phyloP scores from a whole-genome alignment of 129 eudicot genomes.

The Saussurea involucrata region DNA sequence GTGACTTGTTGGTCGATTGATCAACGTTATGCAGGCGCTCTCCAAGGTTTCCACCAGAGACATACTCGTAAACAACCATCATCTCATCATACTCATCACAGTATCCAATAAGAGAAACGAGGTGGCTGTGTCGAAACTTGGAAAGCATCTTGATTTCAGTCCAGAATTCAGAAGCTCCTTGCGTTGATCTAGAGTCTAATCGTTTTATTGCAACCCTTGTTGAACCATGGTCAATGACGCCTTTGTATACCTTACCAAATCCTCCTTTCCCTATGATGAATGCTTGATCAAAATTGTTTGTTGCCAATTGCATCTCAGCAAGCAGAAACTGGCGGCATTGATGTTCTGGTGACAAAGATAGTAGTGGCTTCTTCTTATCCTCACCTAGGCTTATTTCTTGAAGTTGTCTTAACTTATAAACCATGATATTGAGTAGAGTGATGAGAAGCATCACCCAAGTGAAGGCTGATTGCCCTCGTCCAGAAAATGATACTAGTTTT shows the following conservation, averaged over 20 bases:
- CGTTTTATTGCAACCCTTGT: slow-evolving; percentile 27
- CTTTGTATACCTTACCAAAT: slow-evolving; percentile 30
- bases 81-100: slow-evolving; percentile 38
- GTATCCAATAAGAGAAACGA: slow-evolving; percentile 39
- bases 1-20: background rate
- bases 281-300: slow-evolving; percentile 20
- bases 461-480: slow-evolving; percentile 5
- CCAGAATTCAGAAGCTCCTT: slow-evolving; percentile 35
- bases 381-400: slow-evolving; percentile 14
- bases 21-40: slow-evolving; percentile 26
- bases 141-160: slow-evolving; percentile 41
- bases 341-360: background rate
- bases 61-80: slow-evolving; percentile 40
- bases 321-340: slow-evolving; percentile 19
- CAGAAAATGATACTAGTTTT: background rate
- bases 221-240: slow-evolving; percentile 19
- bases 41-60: slow-evolving; percentile 32
- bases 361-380: background rate
- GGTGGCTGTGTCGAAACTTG: slow-evolving; percentile 29
- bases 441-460: slow-evolving; percentile 20
- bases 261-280: slow-evolving; percentile 36
- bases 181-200: slow-evolving; percentile 26
- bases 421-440: slow-evolving; percentile 32
- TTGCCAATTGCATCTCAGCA: slow-evolving; percentile 24
- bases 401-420: slow-evolving; percentile 24